Percentiles rank a stretch among this genome's conserved stretches.
Evolutionary conservation across 78 protist species (phyloP).

Genomic region (Planoprotostelium fungivorum): DNA sequence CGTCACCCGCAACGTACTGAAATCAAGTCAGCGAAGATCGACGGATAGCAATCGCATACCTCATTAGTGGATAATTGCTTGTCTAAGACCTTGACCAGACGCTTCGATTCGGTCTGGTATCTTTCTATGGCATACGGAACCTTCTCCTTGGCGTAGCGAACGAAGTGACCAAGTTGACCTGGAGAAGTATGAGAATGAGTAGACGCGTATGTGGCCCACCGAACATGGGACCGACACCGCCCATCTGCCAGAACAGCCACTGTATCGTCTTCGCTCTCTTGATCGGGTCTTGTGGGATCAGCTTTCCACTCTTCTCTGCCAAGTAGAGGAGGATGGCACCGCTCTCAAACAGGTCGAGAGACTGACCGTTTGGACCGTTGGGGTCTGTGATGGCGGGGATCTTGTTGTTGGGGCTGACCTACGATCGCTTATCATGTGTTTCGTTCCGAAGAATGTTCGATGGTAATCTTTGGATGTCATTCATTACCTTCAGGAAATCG

Average conservation of each 20-base stretch:
- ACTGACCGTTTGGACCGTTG: slow-evolving; percentile 18
- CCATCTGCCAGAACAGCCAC: slow-evolving; percentile 83
- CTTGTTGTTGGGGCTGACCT: slow-evolving; percentile 7
- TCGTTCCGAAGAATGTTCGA: too few species aligned
- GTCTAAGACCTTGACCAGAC: slow-evolving; percentile 68
- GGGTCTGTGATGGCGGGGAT: slow-evolving; percentile 5
- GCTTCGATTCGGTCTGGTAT: slow-evolving; percentile 66
- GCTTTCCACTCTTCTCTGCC: slow-evolving; percentile 64
- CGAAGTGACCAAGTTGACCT: slow-evolving; percentile 72
- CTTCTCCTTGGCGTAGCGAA: slow-evolving; percentile 46
- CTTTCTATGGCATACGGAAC: slow-evolving; percentile 49
- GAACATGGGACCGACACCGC: slow-evolving; percentile 49
- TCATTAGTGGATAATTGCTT: slow-evolving; percentile 18
- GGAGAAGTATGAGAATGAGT: neutral
- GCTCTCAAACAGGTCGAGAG: slow-evolving; percentile 54
- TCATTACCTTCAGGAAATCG: slow-evolving; percentile 24
- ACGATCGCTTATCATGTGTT: neutral
- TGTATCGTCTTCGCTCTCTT: slow-evolving; percentile 30
- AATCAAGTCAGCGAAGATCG: too few species aligned
- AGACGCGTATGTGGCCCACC: neutral
- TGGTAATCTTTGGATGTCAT: too few species aligned
- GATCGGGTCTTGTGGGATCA: slow-evolving; percentile 47
- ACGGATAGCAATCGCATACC: neutral
- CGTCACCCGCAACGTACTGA: slow-evolving; percentile 4
- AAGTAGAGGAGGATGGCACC: slow-evolving; percentile 69